Evolutionary conservation across 805 yeast genomes (phyloP), one percentile per base, ranked within the genome.

Genomic region (Yarrowia sp.): DNA sequence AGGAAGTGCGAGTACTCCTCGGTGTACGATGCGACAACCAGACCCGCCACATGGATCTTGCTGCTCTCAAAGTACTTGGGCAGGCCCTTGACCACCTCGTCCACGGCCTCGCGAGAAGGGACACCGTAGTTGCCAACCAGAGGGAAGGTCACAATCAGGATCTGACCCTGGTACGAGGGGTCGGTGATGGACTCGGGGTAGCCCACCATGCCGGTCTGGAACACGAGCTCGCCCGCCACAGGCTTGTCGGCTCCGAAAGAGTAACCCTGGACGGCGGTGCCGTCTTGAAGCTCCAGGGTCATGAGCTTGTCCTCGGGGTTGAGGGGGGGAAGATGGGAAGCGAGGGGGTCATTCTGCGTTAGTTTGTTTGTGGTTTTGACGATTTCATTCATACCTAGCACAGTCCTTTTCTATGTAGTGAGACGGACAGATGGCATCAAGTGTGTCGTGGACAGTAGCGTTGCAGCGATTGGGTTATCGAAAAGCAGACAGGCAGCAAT

Each of bases 191-290:
- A 86, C 77, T 94, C 99, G 41, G 98, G 99, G 75, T 94, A 94
- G 65, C 99, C 99, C 69, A 94, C 98, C 97, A 94, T 92, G 80
- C 99, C 98, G 66, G 99, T 94, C 78, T 96, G 98, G 84, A 94
- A 94, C 65, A 94, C 99, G 70, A 96, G 84, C 79, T 94, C 99
- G 82, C 99, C 99, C 63, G 98, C 96, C 63, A 85, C 84, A 24
- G 96, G 75, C 64, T 81, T 84, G 65, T 86, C 86, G 62, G 98
- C 97, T 81, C 99, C 99, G 71, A 94, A 94, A 19, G 98, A 93
- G 79, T 88, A 90, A 77, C 99, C 99, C 77, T 90, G 94, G 69
- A 93, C 81, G 63, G 86, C 83, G 66, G 84, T 76, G 68, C 97
- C 97, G 74, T 89, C 91, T 69, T 88, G 87, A 69, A 94, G 83